Base-by-base conservation (phyloP, 495 filamentous ascomycete species). In the Trichoderma parareesei region DNA sequence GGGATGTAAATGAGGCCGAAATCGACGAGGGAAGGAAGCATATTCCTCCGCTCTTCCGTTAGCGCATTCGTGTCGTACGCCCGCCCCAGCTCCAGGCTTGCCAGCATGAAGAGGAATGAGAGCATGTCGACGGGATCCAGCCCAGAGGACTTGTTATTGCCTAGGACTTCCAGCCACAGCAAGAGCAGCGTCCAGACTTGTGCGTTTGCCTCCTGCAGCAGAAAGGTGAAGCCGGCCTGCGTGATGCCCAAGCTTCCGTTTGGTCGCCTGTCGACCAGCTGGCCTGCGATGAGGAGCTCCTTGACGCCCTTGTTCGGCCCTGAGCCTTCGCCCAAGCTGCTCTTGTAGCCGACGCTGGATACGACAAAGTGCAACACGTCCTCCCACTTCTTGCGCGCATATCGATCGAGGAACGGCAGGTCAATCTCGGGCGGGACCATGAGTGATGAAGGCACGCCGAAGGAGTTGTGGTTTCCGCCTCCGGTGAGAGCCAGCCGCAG, bases 181-280 rank as follows among this genome's bases (percentile, higher is more conserved):
- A 98, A 88, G 6, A 98, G 80, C 35, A 98, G 82, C 38, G 90
- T 90, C 94, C 94, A 98, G 55, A 98, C 92, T 73, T 98, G 94
- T 5, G 92, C 90, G 71, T 96, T 97, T 66, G 92, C 86, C 70
- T 97, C 94, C 70, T 98, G 94, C 0, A 98, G 79, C 10, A 98
- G 82, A 68, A 98, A 98, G 1, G 90, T 90, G 71, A 98, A 98
- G 5, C 94, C 94, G 18, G 88, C 84, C 72, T 97, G 85, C 1
- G 95, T 98, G 67, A 98, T 98, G 49, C 72, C 74, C n/a, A 81
- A 72, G 18, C 74, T 73, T 3, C 81, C 83, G 44, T 78, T 81
- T 41, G 80, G 81, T 43, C 79, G 78, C 16, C 74, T 73, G 69
- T 90, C 87, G 38, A 98, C 92, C 38, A 98, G 79, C n/a, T 87